Conservation (phyloP, 2,329 filamentous ascomycete genomes). For the Paracorniculantispora psalliotae region DNA sequence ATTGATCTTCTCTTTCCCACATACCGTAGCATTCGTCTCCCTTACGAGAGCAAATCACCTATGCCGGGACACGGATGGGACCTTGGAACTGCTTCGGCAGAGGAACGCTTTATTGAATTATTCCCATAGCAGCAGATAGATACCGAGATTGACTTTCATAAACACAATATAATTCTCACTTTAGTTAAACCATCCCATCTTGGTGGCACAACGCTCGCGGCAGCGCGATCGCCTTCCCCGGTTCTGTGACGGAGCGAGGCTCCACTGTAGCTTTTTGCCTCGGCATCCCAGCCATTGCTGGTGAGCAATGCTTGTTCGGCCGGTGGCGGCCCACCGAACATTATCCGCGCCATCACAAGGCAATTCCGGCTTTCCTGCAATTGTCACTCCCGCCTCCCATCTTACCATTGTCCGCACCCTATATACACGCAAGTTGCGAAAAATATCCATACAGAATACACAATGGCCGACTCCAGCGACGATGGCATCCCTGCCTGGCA, state of each 20-base stretch:
- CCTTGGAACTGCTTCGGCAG: too few species aligned
- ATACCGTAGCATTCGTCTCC: too few species aligned
- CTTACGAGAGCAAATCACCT: too few species aligned
- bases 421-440: neutral
- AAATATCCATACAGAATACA: constrained; percentile 1
- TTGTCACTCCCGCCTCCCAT: neutral
- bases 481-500: constrained; percentile 30
- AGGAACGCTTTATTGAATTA: too few species aligned
- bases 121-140: too few species aligned
- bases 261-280: constrained; percentile 3
- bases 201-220: neutral
- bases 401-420: neutral
- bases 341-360: neutral
- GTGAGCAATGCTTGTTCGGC: neutral
- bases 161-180: too few species aligned
- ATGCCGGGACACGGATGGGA: too few species aligned
- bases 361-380: neutral
- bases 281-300: neutral
- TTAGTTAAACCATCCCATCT: too few species aligned
- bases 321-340: neutral
- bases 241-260: neutral
- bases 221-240: neutral
- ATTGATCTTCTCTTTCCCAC: too few species aligned
- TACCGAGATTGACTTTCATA: too few species aligned
- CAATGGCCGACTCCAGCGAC: constrained; percentile 27